Evolutionary conservation across 495 filamentous ascomycete species (phyloP).

Genomic region (Neurospora cerealis): DNA sequence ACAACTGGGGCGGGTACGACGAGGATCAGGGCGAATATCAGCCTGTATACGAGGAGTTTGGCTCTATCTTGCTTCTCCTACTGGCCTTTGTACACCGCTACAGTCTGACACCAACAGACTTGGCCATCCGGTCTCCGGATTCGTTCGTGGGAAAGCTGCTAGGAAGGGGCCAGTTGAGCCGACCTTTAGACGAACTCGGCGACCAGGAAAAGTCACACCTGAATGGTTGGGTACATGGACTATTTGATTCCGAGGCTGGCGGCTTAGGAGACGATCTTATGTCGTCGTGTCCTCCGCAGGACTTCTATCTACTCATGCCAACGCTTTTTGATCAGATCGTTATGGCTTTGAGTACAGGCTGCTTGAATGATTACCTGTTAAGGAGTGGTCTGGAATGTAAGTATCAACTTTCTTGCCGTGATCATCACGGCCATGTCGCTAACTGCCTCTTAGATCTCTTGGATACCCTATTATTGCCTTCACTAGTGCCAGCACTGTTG

Average conservation of each 20-base stretch:
- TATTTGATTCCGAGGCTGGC: conserved; percentile 78
- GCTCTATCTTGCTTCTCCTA: conserved; percentile 74
- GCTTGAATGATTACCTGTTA: conserved; percentile 68
- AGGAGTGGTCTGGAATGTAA: conserved; percentile 83
- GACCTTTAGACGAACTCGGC: conserved; percentile 53
- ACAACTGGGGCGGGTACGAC: conserved; percentile 77
- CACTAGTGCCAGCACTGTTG: conserved; percentile 67
- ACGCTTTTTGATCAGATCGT: conserved; percentile 82
- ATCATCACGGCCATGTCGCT: neutral
- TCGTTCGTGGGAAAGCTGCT: conserved; percentile 79
- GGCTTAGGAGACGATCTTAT: conserved; percentile 70
- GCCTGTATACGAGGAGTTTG: conserved; percentile 94
- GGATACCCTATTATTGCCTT: conserved; percentile 82
- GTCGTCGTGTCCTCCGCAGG: conserved; percentile 82
- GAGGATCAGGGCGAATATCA: conserved; percentile 94
- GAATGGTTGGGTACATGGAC: conserved; percentile 72
- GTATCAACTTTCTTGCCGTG: conserved; percentile 11
- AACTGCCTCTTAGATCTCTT: conserved; percentile 52
- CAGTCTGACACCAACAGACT: conserved; percentile 54
- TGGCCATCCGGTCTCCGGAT: conserved; percentile 47
- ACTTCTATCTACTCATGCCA: conserved; percentile 86
- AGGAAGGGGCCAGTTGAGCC: conserved; percentile 48
- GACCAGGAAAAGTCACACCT: conserved; percentile 70
- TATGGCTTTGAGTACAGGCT: conserved; percentile 57
- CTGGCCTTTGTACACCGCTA: conserved; percentile 80